Base-by-base conservation (phyloP, 495 filamentous ascomycete genomes). In the Aspergillus sclerotiicarbonarius region DNA sequence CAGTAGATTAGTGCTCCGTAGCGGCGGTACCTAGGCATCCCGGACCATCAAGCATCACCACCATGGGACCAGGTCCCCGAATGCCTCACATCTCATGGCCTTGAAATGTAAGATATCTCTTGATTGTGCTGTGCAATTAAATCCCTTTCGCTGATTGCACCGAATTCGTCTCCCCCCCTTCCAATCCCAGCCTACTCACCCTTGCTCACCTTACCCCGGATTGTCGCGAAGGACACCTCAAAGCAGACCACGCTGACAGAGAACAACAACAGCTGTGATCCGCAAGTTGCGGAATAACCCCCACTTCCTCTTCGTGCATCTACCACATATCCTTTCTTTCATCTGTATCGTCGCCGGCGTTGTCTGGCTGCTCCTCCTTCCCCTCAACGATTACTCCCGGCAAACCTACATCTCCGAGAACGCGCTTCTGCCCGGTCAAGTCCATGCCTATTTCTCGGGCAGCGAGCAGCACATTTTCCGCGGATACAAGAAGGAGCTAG, bases 371-470 rank as follows among this genome's bases (percentile, higher is more conserved):
- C 84, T 96, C 35, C 80, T 97, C 19, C 86, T 98, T n/a, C 94
- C 94, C 31, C 83, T 97, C 51, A 81, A 98, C 72, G 83, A 91
- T 53, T 96, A 98, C 78, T 96, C 91, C 51, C 86, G 95, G 59
- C 77, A 82, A 46, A 98, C 94, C 10, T 98, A 98, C 73, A 94
- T 98, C 62, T 97, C 92, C 51, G 94, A 98, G 70, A 98, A 98
- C 72, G 94, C 94, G 16, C 85, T 98, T 8, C 79, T 98, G 16
- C 94, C 94, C 0, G 94, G 93, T 15, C 94, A 98, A 67, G 94
- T 98, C 12, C 92, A 98, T 73, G 96, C 95, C 0, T 98, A 98
- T 69, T 98, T 98, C 65, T 87, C 89, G 3, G 93, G 94, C 20
- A 95, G 90, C 69, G 94, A 98, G 66, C 92, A 96, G 74, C 88